Evolutionary conservation across 2,329 filamentous ascomycete genomes (phyloP).

Genomic region (Annulohypoxylon truncatum): DNA sequence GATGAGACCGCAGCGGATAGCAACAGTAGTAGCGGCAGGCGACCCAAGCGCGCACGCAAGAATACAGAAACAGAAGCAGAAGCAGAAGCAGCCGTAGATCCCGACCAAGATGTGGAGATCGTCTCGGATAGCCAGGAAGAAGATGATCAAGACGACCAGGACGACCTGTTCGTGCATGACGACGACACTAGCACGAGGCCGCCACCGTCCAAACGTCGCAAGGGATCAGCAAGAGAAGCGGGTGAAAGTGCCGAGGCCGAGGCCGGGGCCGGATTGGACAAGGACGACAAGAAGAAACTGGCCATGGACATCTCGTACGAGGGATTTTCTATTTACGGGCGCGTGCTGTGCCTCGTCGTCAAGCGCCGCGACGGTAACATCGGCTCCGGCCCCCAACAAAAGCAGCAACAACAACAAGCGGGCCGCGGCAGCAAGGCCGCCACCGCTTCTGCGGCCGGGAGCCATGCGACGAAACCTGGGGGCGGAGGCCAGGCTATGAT

Average conservation of each 20-base stretch:
- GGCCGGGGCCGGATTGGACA: conserved; percentile 40
- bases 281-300: conserved; percentile 90
- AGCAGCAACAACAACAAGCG: conserved; percentile 37
- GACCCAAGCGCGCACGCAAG: conserved; percentile 49
- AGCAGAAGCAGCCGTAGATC: conserved; percentile 38
- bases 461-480: conserved; percentile 45
- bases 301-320: conserved; percentile 89
- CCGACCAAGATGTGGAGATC: conserved; percentile 47
- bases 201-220: conserved; percentile 60
- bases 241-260: conserved; percentile 44
- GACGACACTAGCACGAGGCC: conserved; percentile 55
- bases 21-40: conserved; percentile 44
- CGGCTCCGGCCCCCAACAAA: conserved; percentile 53
- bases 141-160: conserved; percentile 40
- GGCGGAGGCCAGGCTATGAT: conserved; percentile 73
- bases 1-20: conserved; percentile 45
- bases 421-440: conserved; percentile 47
- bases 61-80: conserved; percentile 44
- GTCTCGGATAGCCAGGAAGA: conserved; percentile 54
- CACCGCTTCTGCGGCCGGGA: conserved; percentile 48
- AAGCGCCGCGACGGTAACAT: conserved; percentile 72
- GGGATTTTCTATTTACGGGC: conserved; percentile 94
- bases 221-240: conserved; percentile 49
- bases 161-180: conserved; percentile 48
- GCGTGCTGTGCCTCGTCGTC: conserved; percentile 90